Evolutionary conservation across 2,329 filamentous ascomycete species (phyloP).

Genomic region (Penicillium nordicum): DNA sequence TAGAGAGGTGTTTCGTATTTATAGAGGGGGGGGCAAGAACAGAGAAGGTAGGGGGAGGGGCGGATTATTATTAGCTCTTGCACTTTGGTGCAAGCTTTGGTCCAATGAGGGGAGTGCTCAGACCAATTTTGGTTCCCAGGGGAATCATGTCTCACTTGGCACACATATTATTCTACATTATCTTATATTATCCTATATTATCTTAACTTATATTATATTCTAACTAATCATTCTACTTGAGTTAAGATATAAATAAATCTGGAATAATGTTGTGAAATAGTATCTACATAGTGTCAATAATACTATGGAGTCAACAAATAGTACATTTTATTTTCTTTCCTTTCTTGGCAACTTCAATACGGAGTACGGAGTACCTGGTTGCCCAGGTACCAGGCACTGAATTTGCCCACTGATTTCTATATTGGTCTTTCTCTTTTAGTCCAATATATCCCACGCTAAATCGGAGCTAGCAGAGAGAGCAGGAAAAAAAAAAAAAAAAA

Average conservation of each 20-base stretch:
- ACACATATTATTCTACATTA: background rate
- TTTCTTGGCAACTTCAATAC: background rate
- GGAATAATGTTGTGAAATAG: background rate
- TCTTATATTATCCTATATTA: background rate
- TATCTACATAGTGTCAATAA: background rate
- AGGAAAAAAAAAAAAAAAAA: background rate
- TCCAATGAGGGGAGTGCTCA: constrained; percentile 6
- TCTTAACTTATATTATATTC: background rate
- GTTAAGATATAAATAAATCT: background rate
- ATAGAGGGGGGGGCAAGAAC: constrained; percentile 16
- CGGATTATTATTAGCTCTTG: constrained; percentile 17
- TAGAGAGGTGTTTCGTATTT: constrained; percentile 20
- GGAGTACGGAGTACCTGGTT: background rate
- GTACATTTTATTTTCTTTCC: background rate
- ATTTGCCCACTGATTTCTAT: background rate
- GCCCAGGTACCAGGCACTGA: background rate
- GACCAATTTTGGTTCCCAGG: constrained; percentile 8
- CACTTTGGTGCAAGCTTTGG: constrained; percentile 5
- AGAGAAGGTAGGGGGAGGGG: constrained; percentile 17
- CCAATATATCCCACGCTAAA: background rate
- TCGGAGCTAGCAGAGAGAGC: background rate
- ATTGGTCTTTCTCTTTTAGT: background rate
- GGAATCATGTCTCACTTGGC: constrained; percentile 19
- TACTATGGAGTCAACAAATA: background rate
- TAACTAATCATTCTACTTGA: background rate